phyloP scores from a whole-genome alignment of 768 basidiomycete genomes.

The Boletus sp. region DNA sequence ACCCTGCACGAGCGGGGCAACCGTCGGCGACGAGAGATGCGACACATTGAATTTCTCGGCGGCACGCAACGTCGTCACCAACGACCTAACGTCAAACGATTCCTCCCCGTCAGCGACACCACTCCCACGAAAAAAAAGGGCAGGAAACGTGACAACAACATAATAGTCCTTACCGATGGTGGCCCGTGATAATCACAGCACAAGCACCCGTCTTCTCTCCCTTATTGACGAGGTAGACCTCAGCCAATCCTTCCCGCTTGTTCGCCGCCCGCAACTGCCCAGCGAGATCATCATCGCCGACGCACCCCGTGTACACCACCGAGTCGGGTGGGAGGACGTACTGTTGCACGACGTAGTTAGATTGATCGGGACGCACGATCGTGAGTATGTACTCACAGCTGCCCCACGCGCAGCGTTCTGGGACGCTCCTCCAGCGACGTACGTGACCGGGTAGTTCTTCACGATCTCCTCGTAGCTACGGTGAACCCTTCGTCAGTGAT shows the following conservation, averaged over 20 bases:
- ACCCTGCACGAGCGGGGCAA: constrained; percentile 71
- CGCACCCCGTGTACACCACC: constrained; percentile 92
- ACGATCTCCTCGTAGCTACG: constrained; percentile 86
- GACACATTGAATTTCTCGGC: constrained; percentile 86
- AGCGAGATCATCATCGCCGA: constrained; percentile 90
- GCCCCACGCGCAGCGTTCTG: constrained; percentile 97
- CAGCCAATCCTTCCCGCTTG: constrained; percentile 82
- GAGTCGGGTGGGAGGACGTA: constrained; percentile 86
- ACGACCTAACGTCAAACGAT: constrained; percentile 51
- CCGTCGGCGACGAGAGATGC: constrained; percentile 71
- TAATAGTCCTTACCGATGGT: constrained; percentile 62
- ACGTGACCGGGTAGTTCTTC: constrained; percentile 70
- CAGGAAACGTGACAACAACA: neutral
- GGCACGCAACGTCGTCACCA: constrained; percentile 86
- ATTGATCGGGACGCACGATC: neutral
- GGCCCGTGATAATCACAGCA: constrained; percentile 91
- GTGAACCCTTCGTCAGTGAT: neutral
- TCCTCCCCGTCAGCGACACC: neutral
- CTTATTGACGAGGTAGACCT: constrained; percentile 86
- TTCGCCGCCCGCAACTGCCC: constrained; percentile 87
- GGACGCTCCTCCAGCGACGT: constrained; percentile 95
- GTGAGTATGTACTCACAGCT: constrained; percentile 57
- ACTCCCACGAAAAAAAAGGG: neutral
- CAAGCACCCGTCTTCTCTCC: constrained; percentile 94
- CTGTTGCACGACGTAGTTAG: constrained; percentile 36